Base-by-base conservation (phyloP, 805 yeast species). In the Saccharomycopsis malanga region DNA sequence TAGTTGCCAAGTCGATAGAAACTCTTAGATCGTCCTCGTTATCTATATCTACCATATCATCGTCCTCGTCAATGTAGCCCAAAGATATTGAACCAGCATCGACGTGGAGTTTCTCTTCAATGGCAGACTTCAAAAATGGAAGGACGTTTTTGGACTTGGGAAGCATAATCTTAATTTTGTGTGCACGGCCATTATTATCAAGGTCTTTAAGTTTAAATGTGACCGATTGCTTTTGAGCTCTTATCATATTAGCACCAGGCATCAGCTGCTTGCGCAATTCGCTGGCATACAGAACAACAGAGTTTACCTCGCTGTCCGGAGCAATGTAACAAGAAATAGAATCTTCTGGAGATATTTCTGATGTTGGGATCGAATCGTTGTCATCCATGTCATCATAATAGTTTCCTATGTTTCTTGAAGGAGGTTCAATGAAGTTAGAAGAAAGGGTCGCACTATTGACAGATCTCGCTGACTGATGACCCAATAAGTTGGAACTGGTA, bases 21-120 rank as follows among this genome's bases (percentile, higher is more conserved):
- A 55, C 56, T 27, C 54, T 53, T 43, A 70, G 53, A 50, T 69
- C 72, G 20, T 59, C 62, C 36, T 62, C 66, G 42, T 60, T 63
- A 6, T 57, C 61, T 9, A 70, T 56, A 1, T 60, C 42, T 4
- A 68, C 57, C 45, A 61, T 42, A 49, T 70, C 72, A 2, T 59
- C 61, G 23, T 67, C 73, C 27, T 65, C 67, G 44, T 70, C 73
- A 14, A 60, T 53, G 47, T 68, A 70, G 27, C 67, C 61, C 9
- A 70, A 44, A 18, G 65, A 66, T 46, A 62, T 57, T 1, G 34
- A 34, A n/a, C 48, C 52, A 0, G 49, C 37, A 15, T 52, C 45
- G 21, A 57, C 35, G 2, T 53, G 50, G 12, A 67, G 40, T 43
- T 54, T 60, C 10, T 46, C 54, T 18, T 48, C 48, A 23, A 62